Evolutionary conservation across 2,329 filamentous ascomycete species (phyloP).

Genomic region (Nannizzia gypsea): DNA sequence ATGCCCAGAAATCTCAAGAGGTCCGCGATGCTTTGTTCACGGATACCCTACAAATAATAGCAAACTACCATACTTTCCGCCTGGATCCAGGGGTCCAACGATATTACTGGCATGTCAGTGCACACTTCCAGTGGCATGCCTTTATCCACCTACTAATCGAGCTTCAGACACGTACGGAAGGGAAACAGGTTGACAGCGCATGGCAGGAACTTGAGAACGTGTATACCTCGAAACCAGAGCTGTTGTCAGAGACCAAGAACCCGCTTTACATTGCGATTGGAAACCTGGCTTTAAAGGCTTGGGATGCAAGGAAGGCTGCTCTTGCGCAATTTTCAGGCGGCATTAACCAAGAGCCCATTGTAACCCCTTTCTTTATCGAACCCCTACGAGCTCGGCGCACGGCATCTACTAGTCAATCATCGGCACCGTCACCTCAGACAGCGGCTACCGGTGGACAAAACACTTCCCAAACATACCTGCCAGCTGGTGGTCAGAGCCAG

Average conservation of each 20-base stretch:
- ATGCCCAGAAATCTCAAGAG: constrained; percentile 18
- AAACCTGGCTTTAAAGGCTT: constrained; percentile 35
- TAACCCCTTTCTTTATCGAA: not conserved
- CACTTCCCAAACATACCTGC: not conserved
- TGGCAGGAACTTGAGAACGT: constrained; percentile 35
- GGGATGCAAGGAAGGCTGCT: constrained; percentile 23
- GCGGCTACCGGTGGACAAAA: not conserved
- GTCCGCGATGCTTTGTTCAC: constrained; percentile 29
- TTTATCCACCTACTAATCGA: constrained; percentile 36
- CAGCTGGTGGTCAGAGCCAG: not conserved
- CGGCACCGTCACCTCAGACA: not conserved
- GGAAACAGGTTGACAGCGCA: constrained; percentile 24
- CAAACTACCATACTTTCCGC: constrained; percentile 27
- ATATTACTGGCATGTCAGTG: constrained; percentile 34
- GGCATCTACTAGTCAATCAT: not conserved
- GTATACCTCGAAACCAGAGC: constrained; percentile 18
- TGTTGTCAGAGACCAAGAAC: constrained; percentile 26
- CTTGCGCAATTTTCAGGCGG: not conserved
- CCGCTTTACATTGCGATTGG: constrained; percentile 35
- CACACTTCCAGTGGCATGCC: constrained; percentile 39
- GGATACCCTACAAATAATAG: constrained; percentile 27
- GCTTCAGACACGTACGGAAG: constrained; percentile 24
- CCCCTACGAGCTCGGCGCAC: not conserved
- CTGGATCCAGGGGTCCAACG: constrained; percentile 26
- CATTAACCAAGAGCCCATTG: not conserved